Base-by-base conservation (phyloP, 2,329 filamentous ascomycete genomes). In the Fusarium euwallaceae region DNA sequence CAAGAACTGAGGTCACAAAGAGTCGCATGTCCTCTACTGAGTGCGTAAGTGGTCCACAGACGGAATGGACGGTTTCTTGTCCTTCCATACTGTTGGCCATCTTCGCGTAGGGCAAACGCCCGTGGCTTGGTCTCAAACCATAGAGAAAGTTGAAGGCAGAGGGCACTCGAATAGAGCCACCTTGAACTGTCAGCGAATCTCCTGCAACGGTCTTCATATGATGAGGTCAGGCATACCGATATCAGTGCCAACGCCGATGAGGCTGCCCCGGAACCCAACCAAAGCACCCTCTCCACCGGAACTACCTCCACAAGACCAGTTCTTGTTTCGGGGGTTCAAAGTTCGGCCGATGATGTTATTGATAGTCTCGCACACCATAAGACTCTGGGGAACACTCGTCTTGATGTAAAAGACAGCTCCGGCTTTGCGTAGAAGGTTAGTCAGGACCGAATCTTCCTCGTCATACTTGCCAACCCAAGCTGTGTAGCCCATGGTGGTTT, bases 401-500 rank as follows among this genome's bases (percentile, higher is more conserved):
- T 77, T 78, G 67, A 70, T 66, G 39, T 77, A 77, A 24, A 77
- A 70, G 0, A 80, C 74, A 10, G 79, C 79, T 2, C 79, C 78
- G 2, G 74, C 73, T 37, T 82, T 81, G 61, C 76, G 74, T 20
- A 83, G 73, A 0, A 84, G 74, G 9, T 75, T 78, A 3, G 81
- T 79, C 1, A 81, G 65, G 8, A 77, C 69, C 8, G 81, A 74
- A 7, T 83, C 75, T 7, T 81, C 76, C 4, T 62, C 61, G 5
- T 81, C 80, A 10, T 80, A 75, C 22, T 83, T 78, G 12, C 78
- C 78, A 20, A 83, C 80, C 74, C 80, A 82, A 5, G 70, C 77
- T 1, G 80, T 77, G 41, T 82, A 81, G 2, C 82, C 84, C 79
- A 84, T 84, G 1, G 82, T 80, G 0, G 84, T 89, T 69, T 89